Evolutionary conservation across 139 green algal species (phyloP).

Genomic region (Chloropicon primus): DNA sequence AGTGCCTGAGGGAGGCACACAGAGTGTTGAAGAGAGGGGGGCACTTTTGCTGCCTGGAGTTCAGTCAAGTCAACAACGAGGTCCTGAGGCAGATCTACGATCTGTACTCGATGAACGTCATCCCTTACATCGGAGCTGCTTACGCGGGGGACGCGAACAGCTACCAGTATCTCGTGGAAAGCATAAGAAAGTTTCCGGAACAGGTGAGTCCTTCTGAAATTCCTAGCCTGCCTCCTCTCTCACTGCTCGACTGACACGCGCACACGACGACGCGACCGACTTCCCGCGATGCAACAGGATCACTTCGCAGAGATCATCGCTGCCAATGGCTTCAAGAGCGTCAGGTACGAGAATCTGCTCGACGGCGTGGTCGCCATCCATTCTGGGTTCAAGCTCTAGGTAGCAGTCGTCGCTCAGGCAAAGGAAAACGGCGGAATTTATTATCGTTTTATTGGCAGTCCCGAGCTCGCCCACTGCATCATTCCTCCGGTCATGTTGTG

Average conservation of each 20-base stretch:
- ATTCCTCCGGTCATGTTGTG: neutral
- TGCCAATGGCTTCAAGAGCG: conserved; percentile 58
- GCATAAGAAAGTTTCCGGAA: conserved; percentile 84
- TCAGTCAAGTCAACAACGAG: conserved; percentile 56
- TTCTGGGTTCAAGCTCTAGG: conserved; percentile 76
- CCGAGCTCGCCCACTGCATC: neutral
- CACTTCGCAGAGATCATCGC: conserved; percentile 65
- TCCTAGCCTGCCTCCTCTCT: too few relatives aligned
- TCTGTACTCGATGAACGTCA: conserved; percentile 86
- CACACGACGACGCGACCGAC: too few relatives aligned
- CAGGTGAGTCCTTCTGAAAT: conserved; percentile 29
- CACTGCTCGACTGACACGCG: neutral
- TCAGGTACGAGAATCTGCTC: conserved; percentile 72
- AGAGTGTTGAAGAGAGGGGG: conserved; percentile 70
- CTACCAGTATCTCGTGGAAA: conserved; percentile 98
- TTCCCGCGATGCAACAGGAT: conserved; percentile 38
- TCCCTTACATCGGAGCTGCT: conserved; percentile 73
- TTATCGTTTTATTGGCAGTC: neutral
- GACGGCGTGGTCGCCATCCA: conserved; percentile 89
- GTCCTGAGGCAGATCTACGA: conserved; percentile 77
- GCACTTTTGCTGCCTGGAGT: conserved; percentile 86
- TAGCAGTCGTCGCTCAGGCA: too few relatives aligned
- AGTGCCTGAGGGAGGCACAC: conserved; percentile 69
- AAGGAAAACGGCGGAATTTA: too few relatives aligned
- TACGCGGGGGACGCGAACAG: conserved; percentile 68